These are phyloP conservation scores for Furcasterigmium sp. DNA, from an alignment of 2,329 filamentous ascomycete species.

Conservation along the genomic window DNA sequence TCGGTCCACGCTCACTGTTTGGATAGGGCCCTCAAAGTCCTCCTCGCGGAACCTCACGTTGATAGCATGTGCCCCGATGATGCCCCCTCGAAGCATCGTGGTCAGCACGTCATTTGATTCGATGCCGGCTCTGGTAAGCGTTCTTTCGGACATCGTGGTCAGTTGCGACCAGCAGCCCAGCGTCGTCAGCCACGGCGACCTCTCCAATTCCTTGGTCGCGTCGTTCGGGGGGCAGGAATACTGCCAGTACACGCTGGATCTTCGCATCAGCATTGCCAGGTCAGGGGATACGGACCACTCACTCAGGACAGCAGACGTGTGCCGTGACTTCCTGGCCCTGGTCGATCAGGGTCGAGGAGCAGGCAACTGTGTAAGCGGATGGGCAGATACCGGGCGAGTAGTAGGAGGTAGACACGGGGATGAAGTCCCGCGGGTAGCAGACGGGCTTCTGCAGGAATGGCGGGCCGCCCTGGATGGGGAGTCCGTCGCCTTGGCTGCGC, in stretches of 20 bases:
- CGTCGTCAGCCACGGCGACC: slow-evolving; percentile 1
- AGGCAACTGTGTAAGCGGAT: neutral
- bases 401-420: neutral
- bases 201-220: neutral
- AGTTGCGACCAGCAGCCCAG: slow-evolving; percentile 1
- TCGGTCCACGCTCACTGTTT: neutral
- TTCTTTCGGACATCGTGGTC: neutral
- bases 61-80: slow-evolving; percentile 1
- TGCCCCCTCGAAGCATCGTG: neutral
- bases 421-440: neutral
- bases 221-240: neutral
- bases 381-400: slow-evolving; percentile 1
- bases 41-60: neutral
- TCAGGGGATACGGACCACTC: neutral
- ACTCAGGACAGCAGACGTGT: neutral
- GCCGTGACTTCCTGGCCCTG: neutral
- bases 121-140: neutral
- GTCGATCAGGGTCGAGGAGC: slow-evolving; percentile 1
- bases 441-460: slow-evolving; percentile 1
- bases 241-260: neutral
- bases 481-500: neutral
- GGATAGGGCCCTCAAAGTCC: neutral
- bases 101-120: neutral
- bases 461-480: slow-evolving; percentile 1
- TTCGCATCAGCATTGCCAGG: neutral